Evolutionary conservation across 176 grass and related monocot genomes (phyloP).

Genomic region (Thalia dealbata): DNA sequence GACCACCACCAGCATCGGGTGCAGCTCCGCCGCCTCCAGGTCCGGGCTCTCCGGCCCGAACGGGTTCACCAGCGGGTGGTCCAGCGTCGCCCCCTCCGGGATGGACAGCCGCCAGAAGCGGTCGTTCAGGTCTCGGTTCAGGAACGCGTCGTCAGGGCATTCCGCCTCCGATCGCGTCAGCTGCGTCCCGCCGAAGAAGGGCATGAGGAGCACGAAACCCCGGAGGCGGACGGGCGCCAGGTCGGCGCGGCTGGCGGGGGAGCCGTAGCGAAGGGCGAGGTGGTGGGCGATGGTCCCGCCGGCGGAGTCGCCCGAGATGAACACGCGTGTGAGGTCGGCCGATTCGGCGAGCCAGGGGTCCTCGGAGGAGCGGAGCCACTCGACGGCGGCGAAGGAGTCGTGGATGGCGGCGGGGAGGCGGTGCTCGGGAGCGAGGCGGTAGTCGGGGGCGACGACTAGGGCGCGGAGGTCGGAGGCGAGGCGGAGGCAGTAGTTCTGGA

Average conservation of each 20-base stretch:
- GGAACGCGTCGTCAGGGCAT: slow-evolving; percentile 19
- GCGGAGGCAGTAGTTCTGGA: slow-evolving; percentile 81
- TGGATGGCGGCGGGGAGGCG: slow-evolving; percentile 59
- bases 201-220: slow-evolving; percentile 24
- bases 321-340: slow-evolving; percentile 23
- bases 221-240: slow-evolving; percentile 13
- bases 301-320: slow-evolving; percentile 32
- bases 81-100: slow-evolving; percentile 41
- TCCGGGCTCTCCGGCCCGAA: slow-evolving; percentile 43
- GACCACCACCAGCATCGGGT: slow-evolving; percentile 60
- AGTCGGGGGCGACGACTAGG: slow-evolving; percentile 51
- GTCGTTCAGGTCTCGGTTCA: slow-evolving; percentile 22
- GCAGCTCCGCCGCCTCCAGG: slow-evolving; percentile 40
- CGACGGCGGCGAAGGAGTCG: slow-evolving; percentile 39
- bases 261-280: slow-evolving; percentile 15
- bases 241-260: background rate
- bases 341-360: slow-evolving; percentile 37
- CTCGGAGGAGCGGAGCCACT: slow-evolving; percentile 32
- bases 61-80: slow-evolving; percentile 60
- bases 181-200: slow-evolving; percentile 28
- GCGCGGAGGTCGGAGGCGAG: slow-evolving; percentile 52
- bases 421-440: slow-evolving; percentile 76
- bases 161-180: slow-evolving; percentile 26
- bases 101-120: slow-evolving; percentile 74
- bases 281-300: slow-evolving; percentile 45